These are phyloP conservation scores for Aureobasidium melanogenum DNA, from an alignment of 2,329 filamentous ascomycete species.

Conservation along the genomic window DNA sequence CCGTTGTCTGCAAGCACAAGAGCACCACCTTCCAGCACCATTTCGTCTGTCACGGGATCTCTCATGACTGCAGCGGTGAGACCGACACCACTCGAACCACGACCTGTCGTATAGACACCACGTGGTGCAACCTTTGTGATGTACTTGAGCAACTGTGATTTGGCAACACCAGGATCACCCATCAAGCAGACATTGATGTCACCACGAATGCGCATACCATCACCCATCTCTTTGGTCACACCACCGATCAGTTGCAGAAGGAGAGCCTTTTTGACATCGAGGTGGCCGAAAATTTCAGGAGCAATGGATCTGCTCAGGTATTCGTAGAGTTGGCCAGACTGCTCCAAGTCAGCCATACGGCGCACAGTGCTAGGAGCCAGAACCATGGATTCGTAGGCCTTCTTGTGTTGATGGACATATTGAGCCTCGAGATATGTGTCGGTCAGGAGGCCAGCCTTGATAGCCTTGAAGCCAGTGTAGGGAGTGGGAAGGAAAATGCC, in stretches of 20 bases:
- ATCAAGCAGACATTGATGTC: conserved; percentile 98
- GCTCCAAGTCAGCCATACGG: conserved; percentile 76
- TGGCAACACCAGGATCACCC: conserved; percentile 99
- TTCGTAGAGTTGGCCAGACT: conserved; percentile 88
- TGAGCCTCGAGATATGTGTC: conserved; percentile 97
- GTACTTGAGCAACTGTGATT: conserved; percentile 88
- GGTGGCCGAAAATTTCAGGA: conserved; percentile 91
- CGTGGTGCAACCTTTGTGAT: conserved; percentile 96
- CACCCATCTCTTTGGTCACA: conserved; percentile 91
- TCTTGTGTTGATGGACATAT: conserved; percentile 90
- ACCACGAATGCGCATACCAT: conserved; percentile 97
- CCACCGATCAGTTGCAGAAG: conserved; percentile 92
- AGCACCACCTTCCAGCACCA: conserved; percentile 67
- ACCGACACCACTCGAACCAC: conserved; percentile 67
- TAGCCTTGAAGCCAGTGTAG: conserved; percentile 98
- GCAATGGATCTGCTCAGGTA: conserved; percentile 93
- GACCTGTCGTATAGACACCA: conserved; percentile 68
- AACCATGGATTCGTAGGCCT: conserved; percentile 87
- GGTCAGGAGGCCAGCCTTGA: conserved; percentile 89
- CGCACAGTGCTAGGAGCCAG: conserved; percentile 72
- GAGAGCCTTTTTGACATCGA: conserved; percentile 96
- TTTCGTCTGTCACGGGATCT: conserved; percentile 63
- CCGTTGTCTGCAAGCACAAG: conserved; percentile 66
- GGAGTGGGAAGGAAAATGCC: conserved; percentile 95
- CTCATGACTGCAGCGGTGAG: conserved; percentile 69